Base-by-base conservation (phyloP, 306 rosid species). In the Glycine latifolia region DNA sequence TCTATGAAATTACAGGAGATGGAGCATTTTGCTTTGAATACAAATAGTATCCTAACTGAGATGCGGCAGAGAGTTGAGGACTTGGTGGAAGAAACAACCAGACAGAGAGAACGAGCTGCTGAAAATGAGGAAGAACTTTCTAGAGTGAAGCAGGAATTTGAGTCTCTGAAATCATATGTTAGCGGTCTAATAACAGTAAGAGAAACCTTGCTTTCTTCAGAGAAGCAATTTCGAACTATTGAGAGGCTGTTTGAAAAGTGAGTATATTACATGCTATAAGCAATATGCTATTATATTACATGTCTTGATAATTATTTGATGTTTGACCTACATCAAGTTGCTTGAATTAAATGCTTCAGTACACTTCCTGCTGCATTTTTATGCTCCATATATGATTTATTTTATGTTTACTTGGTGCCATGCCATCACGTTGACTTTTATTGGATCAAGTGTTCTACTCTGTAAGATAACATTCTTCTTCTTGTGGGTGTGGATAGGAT, bases 161-260 rank as follows among this genome's bases (percentile, higher is more conserved):
- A 91, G 88, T 90, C 93, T 81, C 87, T 91, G 72, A 94, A 94
- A 84, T 91, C 98, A 6, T 91, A 94, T 83, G 98, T 94, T 70
- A 94, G 91, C 82, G 87, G 97, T 79, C 90, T 91, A 85, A 89
- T 90, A 71, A 90, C 94, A 52, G 97, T 94, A 35, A 89, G 98
- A 78, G 97, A 94, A 88, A 94, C 94, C 55, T 89, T 91, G 72
- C 88, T 90, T 76, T 94, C 98, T 46, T 94, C 98, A 2, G 97
- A 94, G 88, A 94, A 94, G 88, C 98, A 91, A 76, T 90, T 94
- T 78, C 93, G 87, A 88, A 94, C 92, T 37, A 94, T 91, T 14
- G 98, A 91, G 88, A 84, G 86, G 85, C 88, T 94, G 79, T 91
- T 90, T 88, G 97, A 94, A 84, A 92, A 94, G 98, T 89, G 78